phyloP scores from a whole-genome alignment of 495 filamentous ascomycete species.

The Daldinia childiae region DNA sequence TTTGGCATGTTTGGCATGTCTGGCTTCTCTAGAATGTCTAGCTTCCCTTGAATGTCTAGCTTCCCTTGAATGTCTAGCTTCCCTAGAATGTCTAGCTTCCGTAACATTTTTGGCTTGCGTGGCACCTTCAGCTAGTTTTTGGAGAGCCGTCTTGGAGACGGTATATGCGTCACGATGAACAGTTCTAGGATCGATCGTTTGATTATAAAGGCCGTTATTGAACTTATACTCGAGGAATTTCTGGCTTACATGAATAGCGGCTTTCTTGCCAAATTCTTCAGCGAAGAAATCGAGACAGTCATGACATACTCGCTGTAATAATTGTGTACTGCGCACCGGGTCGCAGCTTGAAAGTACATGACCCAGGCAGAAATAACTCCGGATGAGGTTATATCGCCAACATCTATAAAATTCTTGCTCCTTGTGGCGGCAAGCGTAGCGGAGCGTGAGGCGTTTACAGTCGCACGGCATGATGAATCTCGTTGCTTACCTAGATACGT shows the following conservation, averaged over 20 bases:
- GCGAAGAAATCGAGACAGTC: conserved; percentile 34
- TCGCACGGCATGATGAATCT: conserved; percentile 29
- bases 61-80: too few relatives aligned
- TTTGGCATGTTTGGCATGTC: too few relatives aligned
- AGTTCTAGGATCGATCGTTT: conserved; percentile 31
- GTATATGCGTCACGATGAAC: conserved; percentile 20
- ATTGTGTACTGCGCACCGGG: background rate
- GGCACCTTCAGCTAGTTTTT: background rate
- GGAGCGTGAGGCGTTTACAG: conserved; percentile 29
- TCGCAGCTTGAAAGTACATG: conserved; percentile 9
- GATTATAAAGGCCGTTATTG: conserved; percentile 5
- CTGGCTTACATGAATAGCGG: conserved; percentile 20
- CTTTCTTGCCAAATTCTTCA: conserved; percentile 17
- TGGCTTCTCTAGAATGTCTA: background rate
- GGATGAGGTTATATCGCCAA: conserved; percentile 22
- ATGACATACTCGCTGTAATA: conserved; percentile 20
- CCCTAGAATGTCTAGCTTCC: background rate
- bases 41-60: background rate
- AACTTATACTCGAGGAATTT: conserved; percentile 40
- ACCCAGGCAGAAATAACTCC: conserved; percentile 10
- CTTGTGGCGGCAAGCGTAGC: conserved; percentile 41
- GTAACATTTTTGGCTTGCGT: background rate
- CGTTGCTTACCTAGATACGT: background rate
- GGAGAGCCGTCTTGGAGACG: background rate
- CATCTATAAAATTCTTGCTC: conserved; percentile 29